These are phyloP conservation scores for Annulohypoxylon truncatum DNA, from an alignment of 2,329 filamentous ascomycete genomes.

Conservation along the genomic window DNA sequence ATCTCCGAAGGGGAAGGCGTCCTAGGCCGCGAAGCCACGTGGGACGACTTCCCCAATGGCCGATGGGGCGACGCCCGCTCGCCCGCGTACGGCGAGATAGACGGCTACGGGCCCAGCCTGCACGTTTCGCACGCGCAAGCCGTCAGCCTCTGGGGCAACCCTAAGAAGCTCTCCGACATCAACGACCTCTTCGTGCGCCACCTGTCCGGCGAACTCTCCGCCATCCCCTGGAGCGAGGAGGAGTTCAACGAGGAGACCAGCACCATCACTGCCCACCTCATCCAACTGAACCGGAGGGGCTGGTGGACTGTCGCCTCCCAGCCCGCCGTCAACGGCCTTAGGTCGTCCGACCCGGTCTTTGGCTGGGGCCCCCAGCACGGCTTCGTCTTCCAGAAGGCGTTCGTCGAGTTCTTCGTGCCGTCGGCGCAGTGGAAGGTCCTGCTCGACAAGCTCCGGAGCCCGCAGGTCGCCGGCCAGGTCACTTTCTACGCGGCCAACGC, in stretches of 20 bases:
- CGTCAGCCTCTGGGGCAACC: conserved; percentile 85
- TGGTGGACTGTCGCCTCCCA: conserved; percentile 99
- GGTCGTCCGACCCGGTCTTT: conserved; percentile 80
- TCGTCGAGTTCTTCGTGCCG: conserved; percentile 95
- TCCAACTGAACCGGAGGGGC: conserved; percentile 80
- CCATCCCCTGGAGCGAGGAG: conserved; percentile 95
- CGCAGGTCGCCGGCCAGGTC: conserved; percentile 72
- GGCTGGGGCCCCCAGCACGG: conserved; percentile 94
- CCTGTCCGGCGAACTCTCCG: conserved; percentile 80
- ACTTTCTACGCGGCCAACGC: conserved; percentile 90
- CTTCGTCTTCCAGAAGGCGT: conserved; percentile 98
- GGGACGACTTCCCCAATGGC: conserved; percentile 98
- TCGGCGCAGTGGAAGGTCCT: conserved; percentile 76
- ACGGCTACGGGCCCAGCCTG: conserved; percentile 96
- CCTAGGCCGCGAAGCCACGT: conserved; percentile 92
- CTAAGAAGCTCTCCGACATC: conserved; percentile 76
- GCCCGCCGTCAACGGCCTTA: conserved; percentile 88
- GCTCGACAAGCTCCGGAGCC: conserved; percentile 68
- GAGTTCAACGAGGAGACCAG: conserved; percentile 85
- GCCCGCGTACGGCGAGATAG: conserved; percentile 94
- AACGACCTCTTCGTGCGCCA: conserved; percentile 83
- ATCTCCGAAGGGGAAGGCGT: conserved; percentile 94
- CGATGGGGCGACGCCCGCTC: conserved; percentile 94
- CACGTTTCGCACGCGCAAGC: conserved; percentile 91
- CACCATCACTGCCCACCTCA: conserved; percentile 80